phyloP scores from a whole-genome alignment of 139 green algal genomes.

The Pseudopediastrum boryanum region DNA sequence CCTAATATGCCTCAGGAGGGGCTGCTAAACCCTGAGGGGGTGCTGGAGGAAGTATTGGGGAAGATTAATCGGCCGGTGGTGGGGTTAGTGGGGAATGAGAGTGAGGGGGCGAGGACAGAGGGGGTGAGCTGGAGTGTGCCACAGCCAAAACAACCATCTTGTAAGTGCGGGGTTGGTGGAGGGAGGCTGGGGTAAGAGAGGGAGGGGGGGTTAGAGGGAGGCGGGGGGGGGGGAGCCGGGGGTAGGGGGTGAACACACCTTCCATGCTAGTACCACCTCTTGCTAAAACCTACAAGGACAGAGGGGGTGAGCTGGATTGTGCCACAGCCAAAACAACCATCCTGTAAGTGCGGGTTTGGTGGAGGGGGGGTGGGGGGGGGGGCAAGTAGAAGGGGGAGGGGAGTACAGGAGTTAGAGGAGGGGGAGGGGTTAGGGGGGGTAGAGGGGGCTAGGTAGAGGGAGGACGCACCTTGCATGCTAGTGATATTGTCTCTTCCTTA shows the following conservation, averaged over 20 bases:
- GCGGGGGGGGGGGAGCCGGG: background rate
- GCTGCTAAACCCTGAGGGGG: background rate
- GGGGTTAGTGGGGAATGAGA: background rate
- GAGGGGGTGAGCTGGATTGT: background rate
- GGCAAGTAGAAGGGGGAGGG: background rate
- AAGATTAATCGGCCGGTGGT: background rate
- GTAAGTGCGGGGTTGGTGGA: too few species aligned
- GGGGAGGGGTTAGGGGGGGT: background rate
- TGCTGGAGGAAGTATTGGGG: slow-evolving; percentile 9
- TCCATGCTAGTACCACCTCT: background rate
- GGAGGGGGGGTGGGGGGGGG: background rate
- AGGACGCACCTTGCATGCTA: background rate
- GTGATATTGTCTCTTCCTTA: background rate
- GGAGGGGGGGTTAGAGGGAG: background rate
- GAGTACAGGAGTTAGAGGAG: background rate
- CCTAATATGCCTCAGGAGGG: too few species aligned
- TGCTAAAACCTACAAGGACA: background rate
- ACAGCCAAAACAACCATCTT: background rate
- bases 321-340: background rate
- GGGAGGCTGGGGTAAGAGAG: too few species aligned
- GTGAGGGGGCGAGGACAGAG: background rate
- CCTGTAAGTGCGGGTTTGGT: slow-evolving; percentile 17
- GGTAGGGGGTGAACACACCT: background rate
- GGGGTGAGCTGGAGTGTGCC: background rate
- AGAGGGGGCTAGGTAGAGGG: background rate